These are phyloP conservation scores for Articulospora tetracladia DNA, from an alignment of 495 filamentous ascomycete species.

Conservation along the genomic window DNA sequence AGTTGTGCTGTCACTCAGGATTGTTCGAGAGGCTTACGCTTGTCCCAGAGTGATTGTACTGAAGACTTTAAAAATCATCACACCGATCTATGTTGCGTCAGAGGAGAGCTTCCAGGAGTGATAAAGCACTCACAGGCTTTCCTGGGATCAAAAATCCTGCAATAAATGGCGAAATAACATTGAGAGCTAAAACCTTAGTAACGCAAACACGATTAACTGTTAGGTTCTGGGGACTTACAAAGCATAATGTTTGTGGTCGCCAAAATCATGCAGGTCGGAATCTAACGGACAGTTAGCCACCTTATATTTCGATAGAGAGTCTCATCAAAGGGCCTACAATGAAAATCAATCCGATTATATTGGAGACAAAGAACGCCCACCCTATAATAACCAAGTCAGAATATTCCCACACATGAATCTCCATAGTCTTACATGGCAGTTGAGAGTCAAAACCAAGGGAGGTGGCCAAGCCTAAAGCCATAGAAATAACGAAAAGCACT, in stretches of 20 bases:
- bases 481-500: slow-evolving; percentile 45
- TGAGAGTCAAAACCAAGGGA: slow-evolving; percentile 61
- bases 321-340: slow-evolving; percentile 9
- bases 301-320: not conserved
- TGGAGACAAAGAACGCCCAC: slow-evolving; percentile 65
- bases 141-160: slow-evolving; percentile 68
- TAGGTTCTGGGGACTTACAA: slow-evolving; percentile 28
- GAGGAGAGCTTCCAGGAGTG: not conserved
- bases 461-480: slow-evolving; percentile 55
- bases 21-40: slow-evolving; percentile 43
- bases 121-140: slow-evolving; percentile 38
- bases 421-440: slow-evolving; percentile 38
- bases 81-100: slow-evolving; percentile 35
- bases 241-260: slow-evolving; percentile 66
- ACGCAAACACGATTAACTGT: not conserved
- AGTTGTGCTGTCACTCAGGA: slow-evolving; percentile 34
- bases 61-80: slow-evolving; percentile 69
- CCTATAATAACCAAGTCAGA: not conserved
- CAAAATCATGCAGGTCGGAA: slow-evolving; percentile 54
- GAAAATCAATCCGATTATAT: slow-evolving; percentile 49
- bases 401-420: not conserved
- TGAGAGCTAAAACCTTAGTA: slow-evolving; percentile 32
- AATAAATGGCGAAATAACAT: slow-evolving; percentile 67
- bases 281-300: slow-evolving; percentile 14
- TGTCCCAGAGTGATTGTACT: slow-evolving; percentile 59